A percentile compares a stretch with the other conserved stretches of the same genome.
These are phyloP conservation scores for Haplosporangium sp. DNA, from an alignment of 371 early-diverging fungal genomes.

Conservation along the genomic window DNA sequence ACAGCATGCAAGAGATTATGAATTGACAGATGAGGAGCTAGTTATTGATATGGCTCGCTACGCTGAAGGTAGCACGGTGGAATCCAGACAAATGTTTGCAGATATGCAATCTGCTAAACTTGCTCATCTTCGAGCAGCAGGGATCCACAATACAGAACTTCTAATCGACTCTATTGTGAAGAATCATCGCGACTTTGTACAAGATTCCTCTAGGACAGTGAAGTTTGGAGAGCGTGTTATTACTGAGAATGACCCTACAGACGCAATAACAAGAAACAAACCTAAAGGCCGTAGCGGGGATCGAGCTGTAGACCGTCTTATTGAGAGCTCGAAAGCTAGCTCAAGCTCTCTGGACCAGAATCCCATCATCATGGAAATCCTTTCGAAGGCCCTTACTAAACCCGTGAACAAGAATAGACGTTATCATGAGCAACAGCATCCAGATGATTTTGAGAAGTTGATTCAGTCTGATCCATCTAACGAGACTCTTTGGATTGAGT, in stretches of 20 bases:
- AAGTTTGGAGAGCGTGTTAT: slow-evolving; percentile 42
- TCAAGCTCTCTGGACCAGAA: slow-evolving; percentile 9
- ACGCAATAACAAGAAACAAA: not conserved
- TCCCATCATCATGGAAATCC: slow-evolving; percentile 18
- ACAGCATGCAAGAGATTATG: slow-evolving; percentile 40
- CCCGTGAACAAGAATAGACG: slow-evolving; percentile 16
- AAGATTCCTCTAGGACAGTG: slow-evolving; percentile 14
- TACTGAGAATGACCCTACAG: not conserved
- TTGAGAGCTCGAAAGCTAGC: not conserved
- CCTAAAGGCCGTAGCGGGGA: not conserved
- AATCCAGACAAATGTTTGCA: slow-evolving; percentile 25
- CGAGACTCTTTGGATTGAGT: slow-evolving; percentile 33
- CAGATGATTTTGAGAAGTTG: slow-evolving; percentile 24
- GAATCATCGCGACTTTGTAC: slow-evolving; percentile 28
- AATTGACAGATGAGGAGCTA: slow-evolving; percentile 41
- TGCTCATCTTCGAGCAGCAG: slow-evolving; percentile 39
- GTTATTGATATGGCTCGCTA: slow-evolving; percentile 50
- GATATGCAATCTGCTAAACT: slow-evolving; percentile 36
- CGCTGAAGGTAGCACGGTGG: slow-evolving; percentile 33
- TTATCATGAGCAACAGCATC: slow-evolving; percentile 18
- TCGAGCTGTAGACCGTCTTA: slow-evolving; percentile 17
- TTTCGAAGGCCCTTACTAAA: slow-evolving; percentile 19
- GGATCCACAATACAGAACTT: slow-evolving; percentile 41
- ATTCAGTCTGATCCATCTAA: slow-evolving; percentile 3
- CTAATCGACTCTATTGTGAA: slow-evolving; percentile 38